Evolutionary conservation across 164 flowering plant species (phyloP).

Genomic region (Chimonanthus salicifolius): DNA sequence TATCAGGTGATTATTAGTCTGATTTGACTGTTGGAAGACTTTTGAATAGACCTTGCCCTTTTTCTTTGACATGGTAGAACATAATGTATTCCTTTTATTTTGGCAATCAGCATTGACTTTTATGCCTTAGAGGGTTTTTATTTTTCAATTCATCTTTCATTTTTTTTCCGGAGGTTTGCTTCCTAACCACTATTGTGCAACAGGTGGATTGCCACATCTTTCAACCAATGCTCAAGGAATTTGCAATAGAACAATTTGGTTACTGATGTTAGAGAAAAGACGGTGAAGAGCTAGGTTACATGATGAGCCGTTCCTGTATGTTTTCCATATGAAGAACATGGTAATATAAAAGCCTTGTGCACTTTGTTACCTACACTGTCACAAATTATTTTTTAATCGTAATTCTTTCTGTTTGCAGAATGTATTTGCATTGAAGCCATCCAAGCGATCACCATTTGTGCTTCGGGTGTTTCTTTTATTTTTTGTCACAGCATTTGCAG

Average conservation of each 20-base stretch:
- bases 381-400: background rate
- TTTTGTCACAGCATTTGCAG: conserved; percentile 19
- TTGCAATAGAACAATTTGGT: background rate
- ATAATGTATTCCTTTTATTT: background rate
- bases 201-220: background rate
- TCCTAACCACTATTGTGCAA: background rate
- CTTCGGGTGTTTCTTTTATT: conserved; percentile 17
- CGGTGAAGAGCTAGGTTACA: conserved; percentile 7
- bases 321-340: conserved; percentile 2
- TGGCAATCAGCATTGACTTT: background rate
- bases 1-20: background rate
- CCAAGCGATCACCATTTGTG: conserved; percentile 16
- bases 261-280: conserved; percentile 3
- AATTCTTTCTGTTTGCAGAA: conserved; percentile 17
- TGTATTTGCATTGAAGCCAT: conserved; percentile 16
- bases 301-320: conserved; percentile 2
- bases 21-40: background rate
- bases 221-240: conserved; percentile 7
- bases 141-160: background rate
- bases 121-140: background rate
- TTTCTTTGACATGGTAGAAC: background rate
- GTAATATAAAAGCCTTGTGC: conserved; percentile 1
- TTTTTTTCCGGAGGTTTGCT: background rate
- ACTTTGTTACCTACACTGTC: background rate
- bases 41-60: background rate